These are phyloP conservation scores for Tuber magnatum DNA, from an alignment of 495 filamentous ascomycete species.

Conservation along the genomic window DNA sequence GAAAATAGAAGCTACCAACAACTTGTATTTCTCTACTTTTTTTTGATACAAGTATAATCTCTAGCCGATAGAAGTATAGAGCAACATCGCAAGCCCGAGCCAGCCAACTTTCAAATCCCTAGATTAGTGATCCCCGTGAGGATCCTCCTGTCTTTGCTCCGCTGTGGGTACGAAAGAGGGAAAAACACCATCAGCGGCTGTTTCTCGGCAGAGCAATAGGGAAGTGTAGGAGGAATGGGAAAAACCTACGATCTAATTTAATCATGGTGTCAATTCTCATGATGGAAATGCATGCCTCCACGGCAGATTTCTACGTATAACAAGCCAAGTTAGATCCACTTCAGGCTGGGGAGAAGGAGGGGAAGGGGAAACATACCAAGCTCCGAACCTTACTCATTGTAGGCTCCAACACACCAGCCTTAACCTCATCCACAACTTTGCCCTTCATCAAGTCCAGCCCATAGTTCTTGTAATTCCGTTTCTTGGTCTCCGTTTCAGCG, in stretches of 20 bases:
- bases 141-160: conserved; percentile 38
- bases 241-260: conserved; percentile 66
- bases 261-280: conserved; percentile 99
- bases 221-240: not conserved
- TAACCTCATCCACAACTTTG: conserved; percentile 85
- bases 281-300: conserved; percentile 97
- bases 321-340: not conserved
- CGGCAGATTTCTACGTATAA: conserved; percentile 66
- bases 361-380: conserved; percentile 46
- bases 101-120: conserved; percentile 12
- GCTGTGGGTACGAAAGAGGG: conserved; percentile 12
- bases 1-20: not conserved
- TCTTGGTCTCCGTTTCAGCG: conserved; percentile 71
- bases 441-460: conserved; percentile 85
- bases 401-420: conserved; percentile 91
- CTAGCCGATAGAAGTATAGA: not conserved
- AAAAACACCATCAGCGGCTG: not conserved
- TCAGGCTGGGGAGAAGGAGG: not conserved
- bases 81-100: not conserved
- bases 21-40: not conserved
- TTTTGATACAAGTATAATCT: not conserved
- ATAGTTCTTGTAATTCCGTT: conserved; percentile 98
- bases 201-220: not conserved
- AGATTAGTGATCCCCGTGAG: conserved; percentile 31
- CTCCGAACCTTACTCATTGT: conserved; percentile 98